Base-by-base conservation (phyloP, 1,139 yeast species). In the Kurtzmaniella quercitrusa region DNA sequence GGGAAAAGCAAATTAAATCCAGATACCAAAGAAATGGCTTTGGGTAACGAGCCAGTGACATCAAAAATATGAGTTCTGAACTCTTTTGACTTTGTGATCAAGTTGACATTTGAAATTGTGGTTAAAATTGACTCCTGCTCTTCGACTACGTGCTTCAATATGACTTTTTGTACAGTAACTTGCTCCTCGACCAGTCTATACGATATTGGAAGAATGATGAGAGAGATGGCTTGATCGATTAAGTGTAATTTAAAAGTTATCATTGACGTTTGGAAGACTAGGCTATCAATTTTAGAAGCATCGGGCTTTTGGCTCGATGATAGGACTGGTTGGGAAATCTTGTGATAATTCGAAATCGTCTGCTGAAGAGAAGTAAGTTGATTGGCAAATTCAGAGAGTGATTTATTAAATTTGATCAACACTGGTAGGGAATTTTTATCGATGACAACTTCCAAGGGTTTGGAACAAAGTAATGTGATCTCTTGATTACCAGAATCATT, bases 381-480 rank as follows among this genome's bases (percentile, higher is more conserved):
- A 8, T 12, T 15, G 16, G 21, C 12, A 10, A 36, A 19, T 11
- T 19, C 38, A 21, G 24, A 12, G 16, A 36, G 14, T 11, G 27
- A 19, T 5, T 36, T 18, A 17, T 36, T 12, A 11, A 55, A 56
- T 41, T 55, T 55, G 3, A 48, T 38, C 27, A 59, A 46, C 14
- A 50, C 53, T 39, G 51, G 46, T 27, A 55, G 51, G 37, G 51
- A 54, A 14, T 49, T 43, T 2, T 55, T 39, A 42, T 73, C 70
- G 9, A 79, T 45, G n/a, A 56, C 47, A 1, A 77, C 14, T 2
- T 43, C 38, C 0, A 75, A 69, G 0, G 62, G 57, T 48, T 80
- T 80, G 0, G 82, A 70, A 31, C 77, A 59, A 23, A 79, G 59
- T 0, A 73, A 39, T 0, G 82, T 77, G 15, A 69, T 55, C 42